Evolutionary conservation across 495 filamentous ascomycete genomes (phyloP), one percentile per base, ranked within the genome.

Genomic region (Hypoxylon rickii): DNA sequence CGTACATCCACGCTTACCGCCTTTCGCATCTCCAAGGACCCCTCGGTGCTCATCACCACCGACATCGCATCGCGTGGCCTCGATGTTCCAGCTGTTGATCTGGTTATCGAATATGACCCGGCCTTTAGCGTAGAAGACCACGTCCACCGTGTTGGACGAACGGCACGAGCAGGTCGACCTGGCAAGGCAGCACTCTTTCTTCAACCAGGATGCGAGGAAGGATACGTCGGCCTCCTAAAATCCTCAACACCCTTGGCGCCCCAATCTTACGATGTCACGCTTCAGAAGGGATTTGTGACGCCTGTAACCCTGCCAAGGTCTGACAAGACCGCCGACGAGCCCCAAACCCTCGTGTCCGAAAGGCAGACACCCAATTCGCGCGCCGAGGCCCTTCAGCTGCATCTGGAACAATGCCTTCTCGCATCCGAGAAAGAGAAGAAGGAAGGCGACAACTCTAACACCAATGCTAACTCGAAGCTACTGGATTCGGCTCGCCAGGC

Each of bases 21-120:
- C 11, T 98, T 94, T 74, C 81, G 87, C 18, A 66, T 67, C 32
- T 84, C 79, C 51, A 77, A 75, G 2, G 78, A 87, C 2, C 83
- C 93, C 1, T 83, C 84, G 0, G 83, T 97, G 15, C 82, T 98
- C 46, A 80, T 98, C 63, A 96, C 90, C 66, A 97, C 94, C 4
- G 94, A 97, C 62, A 93, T 98, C 36, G 89, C 93, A 15, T 92
- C 94, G 15, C 89, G 94, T 46, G 94, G 94, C 65, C 83, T 97
- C 22, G 94, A 98, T 73, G 78, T 98, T 2, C 92, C 93, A 1
- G 92, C 96, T 37, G 88, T 97, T 32, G 94, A 98, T 63, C 79
- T 96, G 13, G 88, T 97, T 22, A 81, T 97, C 51, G 93, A 98
- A 67, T 97, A 94, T 69, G 94, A 97, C 65, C 92, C 94, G 0